Evolutionary conservation across 2,329 filamentous ascomycete genomes (phyloP).

Genomic region (Chlorencoelia australis): DNA sequence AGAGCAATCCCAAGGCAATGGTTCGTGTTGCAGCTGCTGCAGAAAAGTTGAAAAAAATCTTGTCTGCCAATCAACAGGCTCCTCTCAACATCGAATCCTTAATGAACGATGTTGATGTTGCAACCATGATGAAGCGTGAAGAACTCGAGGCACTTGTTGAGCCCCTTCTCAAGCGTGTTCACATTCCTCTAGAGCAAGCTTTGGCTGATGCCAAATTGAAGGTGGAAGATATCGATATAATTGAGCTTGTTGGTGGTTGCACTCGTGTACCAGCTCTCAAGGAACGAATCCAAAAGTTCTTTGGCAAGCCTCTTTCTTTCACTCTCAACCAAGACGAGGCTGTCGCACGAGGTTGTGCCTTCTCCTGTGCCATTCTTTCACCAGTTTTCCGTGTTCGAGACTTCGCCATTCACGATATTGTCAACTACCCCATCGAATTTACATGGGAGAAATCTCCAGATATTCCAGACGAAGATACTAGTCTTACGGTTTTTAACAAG

Average conservation of each 20-base stretch:
- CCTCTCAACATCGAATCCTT: constrained; percentile 95
- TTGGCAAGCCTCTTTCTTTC: constrained; percentile 86
- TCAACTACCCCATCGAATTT: constrained; percentile 97
- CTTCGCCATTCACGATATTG: constrained; percentile 94
- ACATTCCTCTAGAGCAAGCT: constrained; percentile 74
- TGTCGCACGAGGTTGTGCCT: constrained; percentile 87
- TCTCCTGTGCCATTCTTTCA: constrained; percentile 94
- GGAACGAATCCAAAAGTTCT: constrained; percentile 80
- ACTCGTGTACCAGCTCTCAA: constrained; percentile 92
- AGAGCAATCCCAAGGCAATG: constrained; percentile 78
- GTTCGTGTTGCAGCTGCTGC: constrained; percentile 79
- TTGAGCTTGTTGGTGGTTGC: constrained; percentile 91
- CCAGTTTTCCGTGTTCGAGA: constrained; percentile 97
- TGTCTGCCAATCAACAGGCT: constrained; percentile 88
- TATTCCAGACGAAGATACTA: constrained; percentile 97
- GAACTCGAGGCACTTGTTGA: constrained; percentile 87
- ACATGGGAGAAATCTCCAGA: constrained; percentile 98
- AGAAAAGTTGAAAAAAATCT: constrained; percentile 97
- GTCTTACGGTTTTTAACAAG: constrained; percentile 92
- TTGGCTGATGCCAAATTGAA: constrained; percentile 88
- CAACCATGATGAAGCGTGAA: constrained; percentile 79
- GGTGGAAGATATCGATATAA: constrained; percentile 80
- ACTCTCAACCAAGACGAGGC: constrained; percentile 98
- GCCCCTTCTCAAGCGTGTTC: constrained; percentile 67
- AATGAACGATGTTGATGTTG: constrained; percentile 95